phyloP scores from a whole-genome alignment of 148 eudicot genomes.

The Amaranthus palmeri region DNA sequence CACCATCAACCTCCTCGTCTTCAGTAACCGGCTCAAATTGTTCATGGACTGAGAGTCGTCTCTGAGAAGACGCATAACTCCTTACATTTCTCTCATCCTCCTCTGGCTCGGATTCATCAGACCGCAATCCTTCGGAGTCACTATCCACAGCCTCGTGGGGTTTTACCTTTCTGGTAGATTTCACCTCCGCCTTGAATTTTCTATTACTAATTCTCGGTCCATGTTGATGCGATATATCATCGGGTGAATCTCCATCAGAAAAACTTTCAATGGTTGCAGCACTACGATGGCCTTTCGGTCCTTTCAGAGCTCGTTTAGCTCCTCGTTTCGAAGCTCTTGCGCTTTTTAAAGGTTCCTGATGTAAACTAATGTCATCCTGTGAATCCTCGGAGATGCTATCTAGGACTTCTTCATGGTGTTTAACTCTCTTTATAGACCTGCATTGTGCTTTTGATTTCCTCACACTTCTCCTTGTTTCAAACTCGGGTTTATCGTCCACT shows the following conservation, averaged over 20 bases:
- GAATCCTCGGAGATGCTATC: conserved; percentile 32
- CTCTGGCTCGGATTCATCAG: conserved; percentile 17
- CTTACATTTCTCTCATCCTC: conserved; percentile 6
- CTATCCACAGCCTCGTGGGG: conserved; percentile 18
- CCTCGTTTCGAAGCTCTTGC: conserved; percentile 20
- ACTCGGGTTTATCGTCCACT: conserved; percentile 24
- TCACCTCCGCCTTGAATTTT: conserved; percentile 11
- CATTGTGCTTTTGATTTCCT: conserved; percentile 30
- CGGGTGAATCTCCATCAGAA: conserved; percentile 31
- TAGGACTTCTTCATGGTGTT: conserved; percentile 34
- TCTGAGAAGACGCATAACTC: conserved; percentile 21
- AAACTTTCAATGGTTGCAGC: conserved; percentile 4
- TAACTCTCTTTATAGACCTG: conserved; percentile 30
- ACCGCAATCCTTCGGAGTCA: conserved; percentile 26
- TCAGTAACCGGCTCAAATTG: conserved; percentile 32
- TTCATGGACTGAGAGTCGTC: conserved; percentile 18
- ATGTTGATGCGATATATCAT: conserved; percentile 19
- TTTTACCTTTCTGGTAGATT: conserved; percentile 16
- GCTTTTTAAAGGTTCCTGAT: conserved; percentile 36
- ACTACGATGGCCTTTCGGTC: conserved; percentile 8
- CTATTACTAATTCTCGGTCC: conserved; percentile 16
- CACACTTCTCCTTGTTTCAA: conserved; percentile 33
- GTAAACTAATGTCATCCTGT: conserved; percentile 22
- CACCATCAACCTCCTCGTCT: conserved; percentile 52
- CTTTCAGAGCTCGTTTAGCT: conserved; percentile 9